Evolutionary conservation across 257 asterid genomes (phyloP), one percentile per base, ranked within the genome.

Genomic region (Jasminum sambac): DNA sequence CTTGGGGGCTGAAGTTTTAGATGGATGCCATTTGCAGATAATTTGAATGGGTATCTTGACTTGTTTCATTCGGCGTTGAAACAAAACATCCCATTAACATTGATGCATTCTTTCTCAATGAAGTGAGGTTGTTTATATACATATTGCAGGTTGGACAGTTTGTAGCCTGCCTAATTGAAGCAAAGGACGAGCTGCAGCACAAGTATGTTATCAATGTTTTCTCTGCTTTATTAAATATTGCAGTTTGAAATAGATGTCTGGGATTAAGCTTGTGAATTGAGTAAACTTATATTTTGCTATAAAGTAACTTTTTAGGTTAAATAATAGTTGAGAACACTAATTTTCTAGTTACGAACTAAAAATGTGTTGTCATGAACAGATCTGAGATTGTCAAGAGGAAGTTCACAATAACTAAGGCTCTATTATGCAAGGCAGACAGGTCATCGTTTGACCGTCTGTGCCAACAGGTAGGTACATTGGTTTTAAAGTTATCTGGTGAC

Each of bases 381-480:
- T 87, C 92, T n/a, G 90, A 88, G 66, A 83, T 79, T 63, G 77
- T 87, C 72, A 86, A 88, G 70, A 79, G 97, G 44, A 87, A 74
- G 69, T 87, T 88, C 78, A 81, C 91, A 58, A 87, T 92, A 68
- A 76, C 92, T 52, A 88, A 85, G 81, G 95, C 95, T 72, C 78
- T 92, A 30, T 74, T 92, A 23, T 74, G 74, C 21, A 90, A 84
- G 79, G 98, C 96, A 17, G 98, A 90, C 61, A 79, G 95, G 72
- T 88, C 96, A 17, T 85, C 95, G 23, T 81, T 84, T 69, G 89
- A 81, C 78, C 96, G 96, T 73, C 76, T 86, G 16, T 81, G 86
- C 26, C 90, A 90, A 77, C 96, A 90, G 98, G 98, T 92, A 41
- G 58, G 46, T 13, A 42, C 25, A 73, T 36, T 30, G 8, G 24